phyloP scores from a whole-genome alignment of 2,329 filamentous ascomycete genomes.

The Lachnellula suecica region DNA sequence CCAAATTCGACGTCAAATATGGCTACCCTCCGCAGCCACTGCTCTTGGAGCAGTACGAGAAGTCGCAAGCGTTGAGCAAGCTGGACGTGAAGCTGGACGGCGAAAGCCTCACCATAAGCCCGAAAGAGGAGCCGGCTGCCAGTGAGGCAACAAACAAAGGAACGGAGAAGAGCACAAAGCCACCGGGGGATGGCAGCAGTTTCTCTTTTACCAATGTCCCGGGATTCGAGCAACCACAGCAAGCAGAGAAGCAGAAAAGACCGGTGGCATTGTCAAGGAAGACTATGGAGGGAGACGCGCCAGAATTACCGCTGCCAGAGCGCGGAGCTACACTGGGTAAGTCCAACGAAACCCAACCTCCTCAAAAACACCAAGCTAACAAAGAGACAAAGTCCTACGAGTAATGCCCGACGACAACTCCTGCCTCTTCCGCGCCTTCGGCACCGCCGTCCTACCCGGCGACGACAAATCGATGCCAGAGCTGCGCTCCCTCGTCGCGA shows the following conservation, averaged over 20 bases:
- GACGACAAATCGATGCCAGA: constrained; percentile 67
- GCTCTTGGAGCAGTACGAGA: constrained; percentile 50
- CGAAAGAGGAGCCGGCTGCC: constrained; percentile 16
- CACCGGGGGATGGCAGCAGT: not conserved
- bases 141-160: constrained; percentile 4
- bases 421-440: constrained; percentile 89
- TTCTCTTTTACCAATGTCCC: constrained; percentile 15
- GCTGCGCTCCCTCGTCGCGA: constrained; percentile 75
- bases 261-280: constrained; percentile 29
- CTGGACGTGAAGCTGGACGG: constrained; percentile 64
- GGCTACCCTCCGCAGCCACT: constrained; percentile 79
- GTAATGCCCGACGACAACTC: constrained; percentile 98
- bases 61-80: constrained; percentile 47
- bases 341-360: constrained; percentile 34
- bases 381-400: constrained; percentile 60
- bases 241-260: constrained; percentile 3
- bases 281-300: constrained; percentile 31
- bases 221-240: not conserved
- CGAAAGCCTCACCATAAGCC: constrained; percentile 63
- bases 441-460: constrained; percentile 67
- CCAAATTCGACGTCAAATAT: constrained; percentile 74
- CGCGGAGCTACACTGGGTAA: constrained; percentile 51
- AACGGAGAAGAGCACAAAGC: constrained; percentile 3
- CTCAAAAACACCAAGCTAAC: constrained; percentile 7
- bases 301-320: constrained; percentile 44